Evolutionary conservation across 2,329 filamentous ascomycete species (phyloP), one percentile per base, ranked within the genome.

Genomic region (Phialophora verrucosa): DNA sequence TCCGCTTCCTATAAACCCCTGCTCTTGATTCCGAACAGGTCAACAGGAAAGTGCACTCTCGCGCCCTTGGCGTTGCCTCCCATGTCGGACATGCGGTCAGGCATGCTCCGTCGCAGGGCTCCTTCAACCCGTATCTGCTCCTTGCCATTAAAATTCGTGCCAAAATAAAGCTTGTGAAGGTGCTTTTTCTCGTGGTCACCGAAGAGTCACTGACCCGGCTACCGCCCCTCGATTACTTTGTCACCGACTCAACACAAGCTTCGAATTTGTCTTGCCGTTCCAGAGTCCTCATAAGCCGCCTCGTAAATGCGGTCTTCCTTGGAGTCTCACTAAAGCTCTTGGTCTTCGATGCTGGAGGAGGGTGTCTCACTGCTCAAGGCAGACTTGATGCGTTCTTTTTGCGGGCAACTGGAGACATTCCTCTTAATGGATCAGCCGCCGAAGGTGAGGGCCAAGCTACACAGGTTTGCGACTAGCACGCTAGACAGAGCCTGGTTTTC

Each of bases 271-370:
- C 17, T 31, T 32, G 29, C 27, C 14, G 14, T 29, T 55, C 53
- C 53, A 20, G 29, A 55, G 25, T 20, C 3, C 53, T 29, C 11
- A 55, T 55, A 55, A 55, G 53, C 32, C n/a, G 12, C 53, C 53
- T 55, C 53, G 53, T 55, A 55, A 55, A 55, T 20, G 27, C 12
- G 14, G n/a, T n/a, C n/a, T 31, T 25, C 17, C 29, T 55, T 55
- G 29, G 53, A 17, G 10, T 10, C n/a, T 55, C 53, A 29, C 27
- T 35, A 55, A 55, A 14, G n/a, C 20, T 12, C 49, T 51, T 51
- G 49, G 49, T 51, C n/a, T 14, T 51, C 8, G 49, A 51, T 27
- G 10, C 49, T n/a, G 38, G 17, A 51, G 20, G 11, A 29, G 20
- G 25, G 49, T 17, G 25, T 29, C 20, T 12, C 20, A 10, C 14